A percentile compares a stretch with the other conserved stretches of the same genome.
These are phyloP conservation scores for Pseudogymnoascus sp. DNA, from an alignment of 2,329 filamentous ascomycete species.

Conservation along the genomic window DNA sequence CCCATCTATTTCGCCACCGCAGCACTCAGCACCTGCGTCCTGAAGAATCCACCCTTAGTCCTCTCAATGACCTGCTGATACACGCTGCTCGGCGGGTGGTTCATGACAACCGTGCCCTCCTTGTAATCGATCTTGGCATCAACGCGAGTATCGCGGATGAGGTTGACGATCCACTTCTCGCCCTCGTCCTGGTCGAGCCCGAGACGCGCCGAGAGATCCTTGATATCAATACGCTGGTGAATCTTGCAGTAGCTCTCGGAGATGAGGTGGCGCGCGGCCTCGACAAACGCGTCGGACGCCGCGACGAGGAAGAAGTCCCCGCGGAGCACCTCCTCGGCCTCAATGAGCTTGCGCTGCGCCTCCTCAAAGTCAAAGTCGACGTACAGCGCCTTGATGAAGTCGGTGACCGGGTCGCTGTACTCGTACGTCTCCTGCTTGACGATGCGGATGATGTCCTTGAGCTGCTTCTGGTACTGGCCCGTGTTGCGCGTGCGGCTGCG, in stretches of 20 bases:
- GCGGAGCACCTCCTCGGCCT: constrained; percentile 85
- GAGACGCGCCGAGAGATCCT: constrained; percentile 85
- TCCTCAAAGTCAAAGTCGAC: constrained; percentile 96
- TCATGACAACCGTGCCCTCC: constrained; percentile 98
- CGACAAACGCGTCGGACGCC: constrained; percentile 80
- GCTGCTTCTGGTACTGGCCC: constrained; percentile 87
- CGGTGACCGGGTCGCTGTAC: constrained; percentile 90
- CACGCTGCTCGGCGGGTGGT: constrained; percentile 95
- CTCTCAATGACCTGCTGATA: constrained; percentile 99
- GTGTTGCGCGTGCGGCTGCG: constrained; percentile 73
- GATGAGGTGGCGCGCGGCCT: constrained; percentile 90
- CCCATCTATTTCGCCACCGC: constrained; percentile 29
- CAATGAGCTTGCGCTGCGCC: constrained; percentile 77
- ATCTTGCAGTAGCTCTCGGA: constrained; percentile 99
- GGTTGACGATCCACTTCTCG: constrained; percentile 99
- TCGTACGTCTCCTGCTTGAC: constrained; percentile 97
- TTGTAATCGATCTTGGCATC: constrained; percentile 99
- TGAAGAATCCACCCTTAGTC: constrained; percentile 98
- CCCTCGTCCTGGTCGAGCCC: constrained; percentile 89
- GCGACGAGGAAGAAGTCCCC: constrained; percentile 92
- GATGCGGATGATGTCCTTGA: constrained; percentile 94
- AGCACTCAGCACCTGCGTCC: constrained; percentile 80
- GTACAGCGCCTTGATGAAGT: constrained; percentile 93
- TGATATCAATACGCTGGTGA: constrained; percentile 95
- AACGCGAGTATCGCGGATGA: constrained; percentile 93